Evolutionary conservation across 2,329 filamentous ascomycete species (phyloP), one percentile per base, ranked within the genome.

Genomic region (Phaeosphaeria sp.): DNA sequence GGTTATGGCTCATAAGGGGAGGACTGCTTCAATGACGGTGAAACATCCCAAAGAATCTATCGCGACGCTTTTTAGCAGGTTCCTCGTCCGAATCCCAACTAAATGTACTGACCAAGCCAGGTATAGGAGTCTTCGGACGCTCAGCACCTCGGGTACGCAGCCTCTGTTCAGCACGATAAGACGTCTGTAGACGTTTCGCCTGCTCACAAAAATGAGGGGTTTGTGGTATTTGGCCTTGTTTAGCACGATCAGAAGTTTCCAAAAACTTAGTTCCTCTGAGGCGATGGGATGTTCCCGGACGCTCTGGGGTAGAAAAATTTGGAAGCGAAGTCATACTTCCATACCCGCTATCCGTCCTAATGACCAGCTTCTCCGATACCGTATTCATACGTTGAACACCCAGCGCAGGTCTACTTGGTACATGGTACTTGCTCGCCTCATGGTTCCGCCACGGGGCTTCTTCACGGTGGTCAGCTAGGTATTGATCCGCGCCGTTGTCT

Each of bases 401-500:
- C n/a, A n/a, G n/a, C n/a, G n/a, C n/a, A n/a, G n/a, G n/a, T n/a
- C n/a, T n/a, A n/a, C n/a, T n/a, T n/a, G n/a, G n/a, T n/a, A 36
- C 30, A 3, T 3, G 10, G 20, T 43, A 43, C 15, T 3, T 11
- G 17, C 17, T 43, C 7, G 21, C 17, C 11, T 9, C 50, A 36
- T 44, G 50, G 17, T 21, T 21, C 5, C 50, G 25, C 51, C 51
- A 53, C 6, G 20, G 9, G 15, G 51, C 42, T 7, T 53, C 27
- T 6, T 6, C 4, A 25, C 6, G 23, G 13, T 27, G 15, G 6
- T 53, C 51, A 39, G 42, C 43, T 47, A 47, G 1, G 23, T 41
- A 47, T 27, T 25, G 51, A 27, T 53, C 27, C 42, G 50, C 36
- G 10, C 42, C 41, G 50, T 60, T 33, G 15, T 52, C 55, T 10